phyloP scores from a whole-genome alignment of 768 basidiomycete genomes.

The Hygrophoropsis aurantiaca region DNA sequence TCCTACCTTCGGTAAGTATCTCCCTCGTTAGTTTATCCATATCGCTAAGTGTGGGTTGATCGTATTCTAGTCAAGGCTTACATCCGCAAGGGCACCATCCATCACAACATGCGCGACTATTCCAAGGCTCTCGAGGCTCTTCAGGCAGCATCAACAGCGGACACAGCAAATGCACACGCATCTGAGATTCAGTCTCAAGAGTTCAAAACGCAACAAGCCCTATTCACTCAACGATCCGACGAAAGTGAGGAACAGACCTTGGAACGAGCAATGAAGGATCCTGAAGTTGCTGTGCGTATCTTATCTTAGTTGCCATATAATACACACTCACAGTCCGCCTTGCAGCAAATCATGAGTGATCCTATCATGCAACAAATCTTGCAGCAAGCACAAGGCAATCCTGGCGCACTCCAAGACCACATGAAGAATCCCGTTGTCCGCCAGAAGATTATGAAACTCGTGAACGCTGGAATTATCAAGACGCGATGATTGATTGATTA shows the following conservation, averaged over 20 bases:
- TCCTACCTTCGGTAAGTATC: slow-evolving; percentile 68
- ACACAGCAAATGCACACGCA: slow-evolving; percentile 79
- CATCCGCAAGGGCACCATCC: slow-evolving; percentile 86
- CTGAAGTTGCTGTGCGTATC: slow-evolving; percentile 81
- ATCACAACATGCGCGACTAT: slow-evolving; percentile 90
- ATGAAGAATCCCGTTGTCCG: slow-evolving; percentile 89
- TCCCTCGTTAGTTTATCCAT: not conserved
- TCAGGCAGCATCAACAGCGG: slow-evolving; percentile 75
- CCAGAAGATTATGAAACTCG: slow-evolving; percentile 82
- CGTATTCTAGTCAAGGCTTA: slow-evolving; percentile 75
- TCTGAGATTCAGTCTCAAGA: slow-evolving; percentile 82
- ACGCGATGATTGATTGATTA: slow-evolving; percentile 53
- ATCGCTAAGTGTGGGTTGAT: not conserved
- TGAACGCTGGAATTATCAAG: slow-evolving; percentile 92
- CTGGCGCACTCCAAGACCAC: slow-evolving; percentile 88
- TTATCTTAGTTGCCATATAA: not conserved
- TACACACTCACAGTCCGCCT: not conserved
- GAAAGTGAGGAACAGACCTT: slow-evolving; percentile 94
- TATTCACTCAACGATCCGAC: slow-evolving; percentile 73
- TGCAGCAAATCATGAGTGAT: slow-evolving; percentile 80
- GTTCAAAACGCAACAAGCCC: slow-evolving; percentile 75
- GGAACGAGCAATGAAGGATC: slow-evolving; percentile 94
- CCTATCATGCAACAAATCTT: slow-evolving; percentile 94
- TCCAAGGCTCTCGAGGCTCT: slow-evolving; percentile 82
- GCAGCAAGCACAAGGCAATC: slow-evolving; percentile 90